Evolutionary conservation across 208 protist genomes (phyloP).

Genomic region (Naegleria fowleri): DNA sequence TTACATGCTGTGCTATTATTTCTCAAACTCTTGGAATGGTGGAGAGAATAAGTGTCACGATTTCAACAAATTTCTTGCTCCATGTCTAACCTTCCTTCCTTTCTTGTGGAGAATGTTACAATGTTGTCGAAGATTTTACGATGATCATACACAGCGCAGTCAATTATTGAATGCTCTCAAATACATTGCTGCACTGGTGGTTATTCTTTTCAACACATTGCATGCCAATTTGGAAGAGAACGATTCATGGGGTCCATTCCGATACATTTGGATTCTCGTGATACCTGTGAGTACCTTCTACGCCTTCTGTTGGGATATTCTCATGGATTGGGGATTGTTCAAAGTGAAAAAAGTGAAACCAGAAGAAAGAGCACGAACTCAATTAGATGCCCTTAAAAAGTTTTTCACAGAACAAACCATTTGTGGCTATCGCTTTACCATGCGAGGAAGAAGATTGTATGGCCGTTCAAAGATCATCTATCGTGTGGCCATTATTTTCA

Average conservation of each 20-base stretch:
- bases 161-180: constrained; percentile 24
- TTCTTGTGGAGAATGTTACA: constrained; percentile 21
- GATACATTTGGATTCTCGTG: constrained; percentile 11
- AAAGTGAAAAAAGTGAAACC: not conserved
- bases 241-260: not conserved
- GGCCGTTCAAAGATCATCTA: not conserved
- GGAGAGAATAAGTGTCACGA: not conserved
- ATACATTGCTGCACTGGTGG: not conserved
- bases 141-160: not conserved
- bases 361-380: not conserved
- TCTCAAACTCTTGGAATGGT: constrained; percentile 1
- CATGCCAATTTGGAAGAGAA: not conserved
- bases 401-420: not conserved
- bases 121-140: constrained; percentile 22
- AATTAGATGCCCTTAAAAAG: not conserved
- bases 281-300: not conserved
- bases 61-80: constrained; percentile 6
- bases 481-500: not conserved
- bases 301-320: constrained; percentile 23
- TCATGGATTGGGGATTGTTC: constrained; percentile 31
- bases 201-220: constrained; percentile 26
- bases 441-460: not conserved
- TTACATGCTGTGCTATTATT: constrained; percentile 29
- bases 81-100: constrained; percentile 22
- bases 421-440: not conserved